Evolutionary conservation across 768 basidiomycete species (phyloP).

Genomic region (Polyporus arcularius): DNA sequence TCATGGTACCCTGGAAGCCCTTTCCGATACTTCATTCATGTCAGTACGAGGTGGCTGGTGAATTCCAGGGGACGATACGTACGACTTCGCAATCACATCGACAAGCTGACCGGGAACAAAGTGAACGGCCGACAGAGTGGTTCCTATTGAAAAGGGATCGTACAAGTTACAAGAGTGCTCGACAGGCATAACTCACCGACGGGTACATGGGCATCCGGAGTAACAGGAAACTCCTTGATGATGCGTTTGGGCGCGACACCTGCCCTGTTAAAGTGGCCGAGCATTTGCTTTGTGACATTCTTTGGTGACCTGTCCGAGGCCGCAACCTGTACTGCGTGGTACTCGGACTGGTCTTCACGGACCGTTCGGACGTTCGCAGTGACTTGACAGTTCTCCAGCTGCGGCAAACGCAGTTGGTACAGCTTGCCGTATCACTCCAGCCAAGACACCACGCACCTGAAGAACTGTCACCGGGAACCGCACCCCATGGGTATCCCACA

Average conservation of each 20-base stretch:
- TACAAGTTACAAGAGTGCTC: neutral
- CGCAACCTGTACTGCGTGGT: conserved; percentile 94
- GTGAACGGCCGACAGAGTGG: conserved; percentile 86
- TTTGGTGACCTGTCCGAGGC: conserved; percentile 74
- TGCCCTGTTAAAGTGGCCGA: conserved; percentile 87
- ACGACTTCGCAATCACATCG: conserved; percentile 91
- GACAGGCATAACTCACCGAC: conserved; percentile 61
- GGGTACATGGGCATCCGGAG: conserved; percentile 85
- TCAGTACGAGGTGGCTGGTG: neutral
- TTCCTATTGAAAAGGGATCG: conserved; percentile 51
- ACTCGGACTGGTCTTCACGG: conserved; percentile 66
- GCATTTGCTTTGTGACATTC: conserved; percentile 75
- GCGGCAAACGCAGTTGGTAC: neutral
- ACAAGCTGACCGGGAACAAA: conserved; percentile 98
- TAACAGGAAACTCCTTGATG: conserved; percentile 87
- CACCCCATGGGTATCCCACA: conserved; percentile 91
- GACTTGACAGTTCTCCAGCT: conserved; percentile 90
- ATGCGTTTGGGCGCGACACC: conserved; percentile 80
- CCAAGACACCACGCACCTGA: conserved; percentile 56
- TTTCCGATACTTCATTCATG: conserved; percentile 76
- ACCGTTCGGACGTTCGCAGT: conserved; percentile 73
- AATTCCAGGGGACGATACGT: conserved; percentile 33
- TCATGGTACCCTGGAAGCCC: conserved; percentile 97
- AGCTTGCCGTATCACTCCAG: neutral
- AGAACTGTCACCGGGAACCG: conserved; percentile 91